Percentiles rank a stretch among this genome's conserved stretches.
These are phyloP conservation scores for Apiospora aurea DNA, from an alignment of 2,329 filamentous ascomycete species.

Conservation along the genomic window DNA sequence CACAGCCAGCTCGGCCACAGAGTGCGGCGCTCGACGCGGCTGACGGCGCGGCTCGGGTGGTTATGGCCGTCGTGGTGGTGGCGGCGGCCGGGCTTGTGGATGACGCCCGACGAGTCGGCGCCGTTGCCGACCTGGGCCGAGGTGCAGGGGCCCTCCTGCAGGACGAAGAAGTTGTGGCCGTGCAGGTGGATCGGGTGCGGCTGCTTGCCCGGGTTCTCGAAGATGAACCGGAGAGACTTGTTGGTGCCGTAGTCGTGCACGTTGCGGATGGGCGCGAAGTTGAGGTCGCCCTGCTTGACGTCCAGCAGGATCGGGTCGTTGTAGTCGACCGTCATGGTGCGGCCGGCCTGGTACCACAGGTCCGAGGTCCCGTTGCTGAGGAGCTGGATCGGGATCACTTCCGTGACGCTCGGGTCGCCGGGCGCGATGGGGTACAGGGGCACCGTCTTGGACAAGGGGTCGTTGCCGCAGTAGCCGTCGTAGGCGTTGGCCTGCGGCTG, in stretches of 20 bases:
- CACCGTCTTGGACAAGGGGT: constrained; percentile 28
- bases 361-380: constrained; percentile 31
- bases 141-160: constrained; percentile 41
- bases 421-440: constrained; percentile 29
- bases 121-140: constrained; percentile 29
- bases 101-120: neutral
- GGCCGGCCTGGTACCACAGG: constrained; percentile 33
- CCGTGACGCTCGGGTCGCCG: constrained; percentile 27
- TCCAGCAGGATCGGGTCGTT: constrained; percentile 33
- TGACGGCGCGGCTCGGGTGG: neutral
- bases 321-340: constrained; percentile 34
- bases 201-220: constrained; percentile 37
- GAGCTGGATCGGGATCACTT: constrained; percentile 32
- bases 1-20: neutral
- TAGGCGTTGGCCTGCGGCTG: constrained; percentile 29
- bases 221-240: constrained; percentile 40
- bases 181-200: constrained; percentile 57
- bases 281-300: constrained; percentile 28
- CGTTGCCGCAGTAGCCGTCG: constrained; percentile 34
- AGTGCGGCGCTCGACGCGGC: neutral
- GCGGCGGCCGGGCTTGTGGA: neutral
- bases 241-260: constrained; percentile 34
- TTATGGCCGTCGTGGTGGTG: neutral
- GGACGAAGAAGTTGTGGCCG: constrained; percentile 57
- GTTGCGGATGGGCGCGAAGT: constrained; percentile 30